phyloP scores from a whole-genome alignment of 805 yeast species.

The Vanderwaltozyma verrucispora region DNA sequence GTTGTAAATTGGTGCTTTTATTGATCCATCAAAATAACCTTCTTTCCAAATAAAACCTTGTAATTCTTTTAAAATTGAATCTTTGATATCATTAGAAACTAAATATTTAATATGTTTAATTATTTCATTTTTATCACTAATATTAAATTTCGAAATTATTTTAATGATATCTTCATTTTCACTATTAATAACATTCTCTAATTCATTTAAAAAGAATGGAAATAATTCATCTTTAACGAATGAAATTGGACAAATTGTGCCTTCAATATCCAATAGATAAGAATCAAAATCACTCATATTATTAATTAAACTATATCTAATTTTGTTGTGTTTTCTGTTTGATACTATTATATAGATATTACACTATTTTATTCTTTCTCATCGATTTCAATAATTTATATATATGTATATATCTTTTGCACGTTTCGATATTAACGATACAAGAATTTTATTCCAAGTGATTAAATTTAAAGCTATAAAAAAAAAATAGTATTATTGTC shows the following conservation, averaged over 20 bases:
- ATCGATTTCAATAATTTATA: no score
- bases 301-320: no score
- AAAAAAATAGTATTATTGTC: no score
- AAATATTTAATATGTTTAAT: conserved; percentile 42
- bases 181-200: conserved; percentile 34
- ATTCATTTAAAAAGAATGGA: conserved; percentile 56
- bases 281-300: background rate
- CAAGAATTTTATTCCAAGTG: no score
- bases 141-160: conserved; percentile 20
- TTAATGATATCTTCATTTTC: conserved; percentile 14
- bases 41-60: conserved; percentile 78
- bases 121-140: conserved; percentile 27
- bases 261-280: conserved; percentile 63
- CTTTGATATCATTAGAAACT: conserved; percentile 63
- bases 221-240: conserved; percentile 72
- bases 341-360: no score
- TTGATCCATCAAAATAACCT: conserved; percentile 70
- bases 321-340: no score
- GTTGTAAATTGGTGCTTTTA: conserved; percentile 62
- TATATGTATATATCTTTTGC: no score
- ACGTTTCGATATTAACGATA: no score
- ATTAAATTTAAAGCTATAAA: no score
- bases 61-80: conserved; percentile 59
- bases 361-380: no score
- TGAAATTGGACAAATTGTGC: conserved; percentile 85